Conservation (phyloP, 176 grass and related monocot genomes). For the Triticum monococcum region DNA sequence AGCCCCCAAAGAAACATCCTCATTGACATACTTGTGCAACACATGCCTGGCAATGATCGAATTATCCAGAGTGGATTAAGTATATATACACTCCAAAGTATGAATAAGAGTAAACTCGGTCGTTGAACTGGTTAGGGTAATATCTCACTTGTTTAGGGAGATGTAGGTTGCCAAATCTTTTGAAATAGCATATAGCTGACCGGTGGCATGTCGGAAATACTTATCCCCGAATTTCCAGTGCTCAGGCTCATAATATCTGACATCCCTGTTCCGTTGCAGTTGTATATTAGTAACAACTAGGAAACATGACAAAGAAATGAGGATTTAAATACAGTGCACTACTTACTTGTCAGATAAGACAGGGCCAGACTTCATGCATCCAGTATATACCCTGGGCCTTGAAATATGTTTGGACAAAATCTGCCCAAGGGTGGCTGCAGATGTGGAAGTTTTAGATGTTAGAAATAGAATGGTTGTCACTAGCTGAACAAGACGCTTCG, state of each 20-base stretch:
- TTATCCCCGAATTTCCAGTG: conserved; percentile 96
- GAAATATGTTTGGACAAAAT: conserved; percentile 69
- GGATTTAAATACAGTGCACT: background rate
- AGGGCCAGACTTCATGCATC: conserved; percentile 96
- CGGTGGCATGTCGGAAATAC: conserved; percentile 91
- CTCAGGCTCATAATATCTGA: conserved; percentile 89
- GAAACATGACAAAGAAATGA: background rate
- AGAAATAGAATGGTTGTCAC: background rate
- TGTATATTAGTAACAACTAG: conserved; percentile 1
- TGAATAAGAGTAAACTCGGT: background rate
- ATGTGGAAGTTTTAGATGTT: conserved; percentile 17
- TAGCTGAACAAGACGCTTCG: background rate
- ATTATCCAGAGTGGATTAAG: no score
- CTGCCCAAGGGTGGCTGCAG: conserved; percentile 78
- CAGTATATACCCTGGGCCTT: conserved; percentile 83
- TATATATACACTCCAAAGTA: background rate
- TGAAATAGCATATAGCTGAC: conserved; percentile 88
- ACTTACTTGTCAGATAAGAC: conserved; percentile 79
- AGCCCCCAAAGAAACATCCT: conserved; percentile 88
- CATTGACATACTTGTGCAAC: conserved; percentile 80
- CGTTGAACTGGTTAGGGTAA: background rate
- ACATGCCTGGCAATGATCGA: conserved; percentile 52
- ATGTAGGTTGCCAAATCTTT: conserved; percentile 90
- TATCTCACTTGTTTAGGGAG: conserved; percentile 78
- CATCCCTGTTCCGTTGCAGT: conserved; percentile 43